A percentile compares a stretch with the other conserved stretches of the same genome.
phyloP scores from a whole-genome alignment of 2,329 filamentous ascomycete species.

The Polychaeton citri region DNA sequence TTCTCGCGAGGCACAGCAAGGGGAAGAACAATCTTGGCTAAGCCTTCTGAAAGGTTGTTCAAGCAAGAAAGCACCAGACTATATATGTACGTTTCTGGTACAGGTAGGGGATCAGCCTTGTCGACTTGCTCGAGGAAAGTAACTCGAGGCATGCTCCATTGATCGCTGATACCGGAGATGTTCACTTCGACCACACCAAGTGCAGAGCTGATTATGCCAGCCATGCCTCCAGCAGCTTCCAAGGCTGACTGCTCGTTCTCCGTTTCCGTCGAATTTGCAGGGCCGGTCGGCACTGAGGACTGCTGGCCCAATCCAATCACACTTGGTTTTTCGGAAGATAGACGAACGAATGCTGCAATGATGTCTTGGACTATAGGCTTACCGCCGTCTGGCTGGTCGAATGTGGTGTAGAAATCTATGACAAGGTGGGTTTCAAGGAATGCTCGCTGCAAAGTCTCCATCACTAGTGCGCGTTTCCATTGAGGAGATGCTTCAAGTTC shows the following conservation, averaged over 20 bases:
- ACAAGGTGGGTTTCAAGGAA: slow-evolving; percentile 71
- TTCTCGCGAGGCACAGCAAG: slow-evolving; percentile 69
- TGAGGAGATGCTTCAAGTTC: slow-evolving; percentile 65
- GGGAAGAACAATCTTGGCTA: slow-evolving; percentile 87
- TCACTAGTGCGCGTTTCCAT: slow-evolving; percentile 82
- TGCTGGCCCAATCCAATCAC: slow-evolving; percentile 82
- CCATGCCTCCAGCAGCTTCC: slow-evolving; percentile 66
- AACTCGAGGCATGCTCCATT: slow-evolving; percentile 80
- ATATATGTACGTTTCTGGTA: slow-evolving; percentile 91
- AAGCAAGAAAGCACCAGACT: slow-evolving; percentile 79
- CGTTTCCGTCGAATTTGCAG: slow-evolving; percentile 41
- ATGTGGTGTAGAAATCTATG: slow-evolving; percentile 65
- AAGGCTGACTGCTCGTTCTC: slow-evolving; percentile 73
- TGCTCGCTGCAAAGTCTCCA: slow-evolving; percentile 79
- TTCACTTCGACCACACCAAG: slow-evolving; percentile 53
- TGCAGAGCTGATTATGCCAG: slow-evolving; percentile 70
- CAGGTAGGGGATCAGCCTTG: slow-evolving; percentile 67
- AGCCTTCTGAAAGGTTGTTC: slow-evolving; percentile 75
- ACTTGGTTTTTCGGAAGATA: slow-evolving; percentile 80
- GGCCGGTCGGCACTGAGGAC: slow-evolving; percentile 64
- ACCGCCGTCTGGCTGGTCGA: slow-evolving; percentile 58
- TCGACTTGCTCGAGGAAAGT: slow-evolving; percentile 90
- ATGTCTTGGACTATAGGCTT: slow-evolving; percentile 70
- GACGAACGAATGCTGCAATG: slow-evolving; percentile 75
- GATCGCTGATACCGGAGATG: slow-evolving; percentile 65